A percentile compares a stretch with the other conserved stretches of the same genome.
These are phyloP conservation scores for Salvia sclarea DNA, from an alignment of 305 asterid genomes.

Conservation along the genomic window DNA sequence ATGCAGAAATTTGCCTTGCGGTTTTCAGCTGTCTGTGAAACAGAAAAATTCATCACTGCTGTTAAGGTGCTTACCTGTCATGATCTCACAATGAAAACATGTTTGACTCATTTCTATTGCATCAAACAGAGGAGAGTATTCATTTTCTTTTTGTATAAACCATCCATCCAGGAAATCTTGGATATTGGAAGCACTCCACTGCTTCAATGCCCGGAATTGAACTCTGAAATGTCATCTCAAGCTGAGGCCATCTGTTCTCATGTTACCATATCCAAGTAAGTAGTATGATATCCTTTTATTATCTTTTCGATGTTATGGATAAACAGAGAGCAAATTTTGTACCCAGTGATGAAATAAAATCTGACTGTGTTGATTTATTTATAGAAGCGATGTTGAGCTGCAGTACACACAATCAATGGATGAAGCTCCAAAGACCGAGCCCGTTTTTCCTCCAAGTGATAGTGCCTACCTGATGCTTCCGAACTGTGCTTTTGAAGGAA, in stretches of 20 bases:
- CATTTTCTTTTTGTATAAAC: conserved; percentile 16
- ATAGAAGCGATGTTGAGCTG: conserved; percentile 45
- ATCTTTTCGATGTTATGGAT: conserved; percentile 19
- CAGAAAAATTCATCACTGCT: conserved; percentile 56
- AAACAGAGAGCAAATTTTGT: background rate
- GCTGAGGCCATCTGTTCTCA: conserved; percentile 58
- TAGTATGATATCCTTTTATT: conserved; percentile 5
- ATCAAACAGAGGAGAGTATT: conserved; percentile 7
- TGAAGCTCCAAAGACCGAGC: background rate
- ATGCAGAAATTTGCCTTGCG: conserved; percentile 68
- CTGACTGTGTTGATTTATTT: conserved; percentile 26
- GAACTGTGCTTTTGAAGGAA: conserved; percentile 33
- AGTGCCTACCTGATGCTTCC: conserved; percentile 39
- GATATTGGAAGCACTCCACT: conserved; percentile 35
- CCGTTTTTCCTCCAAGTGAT: background rate
- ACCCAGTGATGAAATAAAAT: conserved; percentile 20
- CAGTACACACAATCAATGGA: conserved; percentile 43
- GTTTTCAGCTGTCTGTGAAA: conserved; percentile 50
- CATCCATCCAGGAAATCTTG: conserved; percentile 54
- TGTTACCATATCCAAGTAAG: conserved; percentile 46
- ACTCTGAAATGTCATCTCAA: conserved; percentile 58
- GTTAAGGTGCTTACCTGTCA: conserved; percentile 60
- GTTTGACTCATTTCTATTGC: conserved; percentile 14
- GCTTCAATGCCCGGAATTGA: conserved; percentile 39
- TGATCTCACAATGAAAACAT: conserved; percentile 6